Conservation (phyloP, 2,329 filamentous ascomycete genomes). For the Cercospora sp. region DNA sequence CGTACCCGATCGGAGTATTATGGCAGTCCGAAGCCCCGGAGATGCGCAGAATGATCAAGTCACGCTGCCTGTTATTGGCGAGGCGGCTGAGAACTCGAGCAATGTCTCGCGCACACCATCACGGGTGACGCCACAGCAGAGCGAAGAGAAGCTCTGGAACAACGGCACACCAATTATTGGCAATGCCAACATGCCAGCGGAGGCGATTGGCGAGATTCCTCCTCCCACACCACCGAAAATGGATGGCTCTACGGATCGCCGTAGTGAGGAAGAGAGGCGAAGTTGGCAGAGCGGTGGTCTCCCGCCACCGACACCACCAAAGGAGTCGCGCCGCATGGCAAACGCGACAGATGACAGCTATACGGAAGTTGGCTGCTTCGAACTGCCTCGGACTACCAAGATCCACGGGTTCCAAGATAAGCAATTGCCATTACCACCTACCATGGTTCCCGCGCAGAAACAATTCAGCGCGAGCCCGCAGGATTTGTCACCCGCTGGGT, state of each 20-base stretch:
- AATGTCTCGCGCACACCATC: conserved; percentile 40
- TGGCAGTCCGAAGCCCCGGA: conserved; percentile 58
- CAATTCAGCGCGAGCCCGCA: conserved; percentile 28
- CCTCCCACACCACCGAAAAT: conserved; percentile 38
- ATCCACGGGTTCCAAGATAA: conserved; percentile 29
- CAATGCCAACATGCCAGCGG: conserved; percentile 31
- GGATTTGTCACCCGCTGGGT: conserved; percentile 11
- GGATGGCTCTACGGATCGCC: conserved; percentile 27
- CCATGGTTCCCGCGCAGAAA: conserved; percentile 20
- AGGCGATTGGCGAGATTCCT: conserved; percentile 34
- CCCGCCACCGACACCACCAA: conserved; percentile 50
- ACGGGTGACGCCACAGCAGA: conserved; percentile 27
- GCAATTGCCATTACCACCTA: conserved; percentile 30
- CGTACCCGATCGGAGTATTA: conserved; percentile 63
- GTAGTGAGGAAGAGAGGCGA: conserved; percentile 25
- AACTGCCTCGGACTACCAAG: conserved; percentile 9
- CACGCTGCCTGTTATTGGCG: conserved; percentile 81
- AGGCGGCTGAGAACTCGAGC: conserved; percentile 76
- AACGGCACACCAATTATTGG: conserved; percentile 24
- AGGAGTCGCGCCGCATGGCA: conserved; percentile 32
- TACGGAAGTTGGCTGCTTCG: not conserved
- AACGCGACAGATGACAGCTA: conserved; percentile 12
- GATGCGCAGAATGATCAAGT: conserved; percentile 57
- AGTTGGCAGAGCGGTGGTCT: conserved; percentile 29
- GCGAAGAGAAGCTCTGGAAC: conserved; percentile 26